Conservation (phyloP, 441 rosid genomes). For the Cnidoscolus chayamansa region DNA sequence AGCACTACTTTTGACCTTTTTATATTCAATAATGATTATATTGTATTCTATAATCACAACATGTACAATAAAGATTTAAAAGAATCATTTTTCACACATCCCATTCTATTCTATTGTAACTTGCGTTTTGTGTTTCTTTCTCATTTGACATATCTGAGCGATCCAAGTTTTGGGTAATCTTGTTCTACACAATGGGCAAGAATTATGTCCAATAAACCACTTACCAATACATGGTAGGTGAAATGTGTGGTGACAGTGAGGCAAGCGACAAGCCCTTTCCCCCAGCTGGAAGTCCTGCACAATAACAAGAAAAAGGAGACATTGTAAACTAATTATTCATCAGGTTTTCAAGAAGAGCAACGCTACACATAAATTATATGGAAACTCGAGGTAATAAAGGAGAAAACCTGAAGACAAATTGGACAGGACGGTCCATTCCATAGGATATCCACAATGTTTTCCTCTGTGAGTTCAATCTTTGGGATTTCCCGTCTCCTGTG, state of each 20-base stretch:
- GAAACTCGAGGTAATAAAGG: background rate
- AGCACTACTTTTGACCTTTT: no score
- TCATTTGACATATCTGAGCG: background rate
- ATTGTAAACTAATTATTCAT: background rate
- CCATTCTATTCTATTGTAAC: background rate
- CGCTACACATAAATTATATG: no score
- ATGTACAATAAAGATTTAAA: background rate
- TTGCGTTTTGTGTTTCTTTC: background rate
- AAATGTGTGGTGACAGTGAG: conserved; percentile 36
- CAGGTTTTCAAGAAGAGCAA: background rate
- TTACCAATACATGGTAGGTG: conserved; percentile 28
- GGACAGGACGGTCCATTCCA: conserved; percentile 33
- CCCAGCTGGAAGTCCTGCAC: conserved; percentile 35
- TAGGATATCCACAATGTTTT: conserved; percentile 22
- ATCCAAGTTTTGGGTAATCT: conserved; percentile 14
- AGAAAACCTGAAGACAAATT: conserved; percentile 43
- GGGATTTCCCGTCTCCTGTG: background rate
- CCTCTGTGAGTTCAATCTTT: conserved; percentile 16
- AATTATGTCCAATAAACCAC: conserved; percentile 30
- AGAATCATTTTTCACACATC: background rate
- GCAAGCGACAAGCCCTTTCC: conserved; percentile 28
- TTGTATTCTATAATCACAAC: no score
- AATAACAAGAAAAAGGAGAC: background rate
- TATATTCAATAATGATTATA: no score
- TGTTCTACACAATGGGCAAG: conserved; percentile 46